Evolutionary conservation across 495 filamentous ascomycete genomes (phyloP).

Genomic region (Penicillium nucicola): DNA sequence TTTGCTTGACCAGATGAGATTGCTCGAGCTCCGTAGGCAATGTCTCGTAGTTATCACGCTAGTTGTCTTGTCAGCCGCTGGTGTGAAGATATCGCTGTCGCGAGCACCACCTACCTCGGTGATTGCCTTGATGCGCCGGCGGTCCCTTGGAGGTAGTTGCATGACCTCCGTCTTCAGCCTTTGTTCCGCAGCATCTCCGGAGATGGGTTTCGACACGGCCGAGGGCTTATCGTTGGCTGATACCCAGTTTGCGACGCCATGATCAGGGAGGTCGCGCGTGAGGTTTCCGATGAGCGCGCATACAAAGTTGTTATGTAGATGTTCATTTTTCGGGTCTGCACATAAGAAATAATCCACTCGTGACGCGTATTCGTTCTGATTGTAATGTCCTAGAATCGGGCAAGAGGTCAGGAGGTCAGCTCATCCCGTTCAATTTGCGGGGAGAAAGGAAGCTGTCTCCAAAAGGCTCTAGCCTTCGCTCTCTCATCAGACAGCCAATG

Average conservation of each 20-base stretch:
- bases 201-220: conserved; percentile 70
- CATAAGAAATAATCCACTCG: conserved; percentile 71
- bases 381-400: conserved; percentile 63
- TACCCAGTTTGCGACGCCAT: conserved; percentile 92
- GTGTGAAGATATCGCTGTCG: not conserved
- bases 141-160: conserved; percentile 81
- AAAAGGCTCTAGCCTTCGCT: not conserved
- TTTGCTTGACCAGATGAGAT: conserved; percentile 64
- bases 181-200: conserved; percentile 87
- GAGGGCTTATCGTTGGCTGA: conserved; percentile 94
- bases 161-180: conserved; percentile 91
- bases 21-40: conserved; percentile 63
- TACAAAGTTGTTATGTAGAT: conserved; percentile 89
- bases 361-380: conserved; percentile 77
- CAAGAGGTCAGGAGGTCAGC: conserved; percentile 17
- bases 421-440: conserved; percentile 11
- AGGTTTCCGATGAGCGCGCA: conserved; percentile 83
- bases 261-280: conserved; percentile 83
- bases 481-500: conserved; percentile 1
- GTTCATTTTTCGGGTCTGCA: conserved; percentile 65
- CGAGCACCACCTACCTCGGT: conserved; percentile 45
- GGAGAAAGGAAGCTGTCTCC: not conserved
- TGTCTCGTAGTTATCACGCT: conserved; percentile 67
- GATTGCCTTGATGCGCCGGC: conserved; percentile 81
- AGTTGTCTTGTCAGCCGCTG: not conserved